Conservation (phyloP, 2,329 filamentous ascomycete genomes). For the Diaporthe capsici region DNA sequence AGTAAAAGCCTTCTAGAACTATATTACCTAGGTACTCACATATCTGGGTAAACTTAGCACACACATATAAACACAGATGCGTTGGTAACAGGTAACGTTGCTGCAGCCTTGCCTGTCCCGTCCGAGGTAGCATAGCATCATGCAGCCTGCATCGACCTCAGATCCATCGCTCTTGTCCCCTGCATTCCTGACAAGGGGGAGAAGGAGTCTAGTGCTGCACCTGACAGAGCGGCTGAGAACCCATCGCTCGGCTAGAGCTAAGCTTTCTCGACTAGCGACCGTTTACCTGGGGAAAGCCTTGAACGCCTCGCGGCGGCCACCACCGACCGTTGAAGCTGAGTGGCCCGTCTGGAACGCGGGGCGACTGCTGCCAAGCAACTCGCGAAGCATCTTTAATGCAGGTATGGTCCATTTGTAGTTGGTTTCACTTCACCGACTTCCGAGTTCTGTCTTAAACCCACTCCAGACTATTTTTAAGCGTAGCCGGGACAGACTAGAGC, state of each 20-base stretch:
- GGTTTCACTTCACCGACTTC: background rate
- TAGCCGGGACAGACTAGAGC: background rate
- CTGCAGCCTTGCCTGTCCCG: background rate
- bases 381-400: background rate
- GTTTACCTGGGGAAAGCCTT: background rate
- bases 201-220: background rate
- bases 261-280: background rate
- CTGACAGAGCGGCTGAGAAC: background rate
- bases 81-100: background rate
- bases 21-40: background rate
- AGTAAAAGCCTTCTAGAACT: background rate
- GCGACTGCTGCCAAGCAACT: background rate
- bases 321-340: too few species aligned
- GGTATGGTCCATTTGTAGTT: background rate
- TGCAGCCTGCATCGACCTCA: background rate
- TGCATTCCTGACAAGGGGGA: background rate
- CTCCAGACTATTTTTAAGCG: background rate
- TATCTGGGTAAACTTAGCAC: background rate
- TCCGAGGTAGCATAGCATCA: background rate
- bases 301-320: background rate
- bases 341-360: background rate
- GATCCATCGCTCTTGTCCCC: background rate
- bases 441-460: background rate
- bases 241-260: background rate
- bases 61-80: background rate